A percentile compares a stretch with the other conserved stretches of the same genome.
Conservation (phyloP, 169 alveolate species). For the Plasmodium fragile region DNA sequence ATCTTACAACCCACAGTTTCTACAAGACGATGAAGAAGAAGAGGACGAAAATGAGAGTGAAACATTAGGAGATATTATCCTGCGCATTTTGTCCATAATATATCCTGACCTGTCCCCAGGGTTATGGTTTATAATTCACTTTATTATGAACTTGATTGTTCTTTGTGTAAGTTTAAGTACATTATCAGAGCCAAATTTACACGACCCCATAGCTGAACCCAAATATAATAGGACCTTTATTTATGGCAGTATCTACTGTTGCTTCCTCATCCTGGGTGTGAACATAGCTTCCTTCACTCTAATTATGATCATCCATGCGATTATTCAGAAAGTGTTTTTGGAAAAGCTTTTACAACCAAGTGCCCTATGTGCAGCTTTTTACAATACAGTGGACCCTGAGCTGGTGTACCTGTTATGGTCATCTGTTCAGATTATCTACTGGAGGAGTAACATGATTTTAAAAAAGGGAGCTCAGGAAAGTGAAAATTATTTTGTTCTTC, state of each 20-base stretch:
- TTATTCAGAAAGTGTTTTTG: slow-evolving; percentile 68
- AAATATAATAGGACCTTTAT: slow-evolving; percentile 53
- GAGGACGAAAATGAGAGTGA: slow-evolving; percentile 69
- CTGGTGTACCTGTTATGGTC: slow-evolving; percentile 84
- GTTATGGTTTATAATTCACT: slow-evolving; percentile 69
- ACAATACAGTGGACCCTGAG: slow-evolving; percentile 84
- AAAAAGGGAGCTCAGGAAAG: slow-evolving; percentile 17
- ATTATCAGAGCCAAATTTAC: slow-evolving; percentile 53
- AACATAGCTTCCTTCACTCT: slow-evolving; percentile 46
- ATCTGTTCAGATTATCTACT: slow-evolving; percentile 79
- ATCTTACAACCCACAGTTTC: slow-evolving; percentile 62
- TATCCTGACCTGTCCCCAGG: slow-evolving; percentile 72
- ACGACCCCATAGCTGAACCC: slow-evolving; percentile 44
- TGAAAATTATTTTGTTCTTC: slow-evolving; percentile 23
- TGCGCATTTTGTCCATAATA: slow-evolving; percentile 30
- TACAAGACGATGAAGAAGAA: slow-evolving; percentile 74
- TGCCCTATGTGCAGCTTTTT: slow-evolving; percentile 81
- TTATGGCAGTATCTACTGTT: slow-evolving; percentile 57
- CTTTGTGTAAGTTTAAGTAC: slow-evolving; percentile 55
- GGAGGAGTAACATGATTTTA: slow-evolving; percentile 76
- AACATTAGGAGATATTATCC: slow-evolving; percentile 53
- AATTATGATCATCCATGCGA: slow-evolving; percentile 64
- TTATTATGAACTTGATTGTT: slow-evolving; percentile 42
- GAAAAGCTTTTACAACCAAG: slow-evolving; percentile 75
- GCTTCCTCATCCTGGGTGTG: slow-evolving; percentile 41